Conservation (phyloP, 1,284 basidiomycete species). For the Cutaneotrichosporon sp. region DNA sequence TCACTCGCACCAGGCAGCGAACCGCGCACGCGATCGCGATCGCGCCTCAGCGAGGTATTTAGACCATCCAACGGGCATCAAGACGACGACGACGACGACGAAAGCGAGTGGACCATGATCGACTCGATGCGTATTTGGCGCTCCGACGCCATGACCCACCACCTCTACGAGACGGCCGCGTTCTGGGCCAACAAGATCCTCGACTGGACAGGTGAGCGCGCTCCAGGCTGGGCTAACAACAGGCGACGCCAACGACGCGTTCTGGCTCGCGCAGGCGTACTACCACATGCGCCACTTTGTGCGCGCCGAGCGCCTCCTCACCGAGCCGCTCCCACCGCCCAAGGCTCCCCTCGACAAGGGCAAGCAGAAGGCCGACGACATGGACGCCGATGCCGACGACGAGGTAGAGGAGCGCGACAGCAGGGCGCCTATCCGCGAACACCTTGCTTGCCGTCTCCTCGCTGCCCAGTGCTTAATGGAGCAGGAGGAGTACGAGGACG, state of each 20-base stretch:
- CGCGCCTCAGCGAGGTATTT: conserved; percentile 15
- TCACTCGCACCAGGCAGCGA: conserved; percentile 8
- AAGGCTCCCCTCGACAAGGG: conserved; percentile 8
- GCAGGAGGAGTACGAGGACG: conserved; percentile 90
- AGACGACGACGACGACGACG: conserved; percentile 56
- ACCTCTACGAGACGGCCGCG: conserved; percentile 93
- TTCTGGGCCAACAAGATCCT: conserved; percentile 99
- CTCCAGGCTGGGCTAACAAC: neutral
- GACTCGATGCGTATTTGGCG: conserved; percentile 96
- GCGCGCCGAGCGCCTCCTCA: conserved; percentile 87
- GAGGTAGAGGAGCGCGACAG: neutral
- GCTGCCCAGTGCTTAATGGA: conserved; percentile 93
- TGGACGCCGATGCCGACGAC: conserved; percentile 10
- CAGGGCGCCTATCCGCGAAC: conserved; percentile 69
- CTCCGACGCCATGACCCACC: conserved; percentile 96
- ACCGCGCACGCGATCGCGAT: conserved; percentile 18
- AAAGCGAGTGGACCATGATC: conserved; percentile 74
- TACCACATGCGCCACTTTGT: conserved; percentile 95
- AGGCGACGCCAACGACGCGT: conserved; percentile 95
- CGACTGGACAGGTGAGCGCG: conserved; percentile 80
- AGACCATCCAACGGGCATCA: conserved; percentile 8
- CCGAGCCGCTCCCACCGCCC: conserved; percentile 59
- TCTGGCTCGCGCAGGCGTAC: conserved; percentile 97
- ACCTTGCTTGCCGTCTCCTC: conserved; percentile 87
- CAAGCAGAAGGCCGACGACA: conserved; percentile 24